These are phyloP conservation scores for Lactifluus echinatus DNA, from an alignment of 768 basidiomycete genomes.

Conservation along the genomic window DNA sequence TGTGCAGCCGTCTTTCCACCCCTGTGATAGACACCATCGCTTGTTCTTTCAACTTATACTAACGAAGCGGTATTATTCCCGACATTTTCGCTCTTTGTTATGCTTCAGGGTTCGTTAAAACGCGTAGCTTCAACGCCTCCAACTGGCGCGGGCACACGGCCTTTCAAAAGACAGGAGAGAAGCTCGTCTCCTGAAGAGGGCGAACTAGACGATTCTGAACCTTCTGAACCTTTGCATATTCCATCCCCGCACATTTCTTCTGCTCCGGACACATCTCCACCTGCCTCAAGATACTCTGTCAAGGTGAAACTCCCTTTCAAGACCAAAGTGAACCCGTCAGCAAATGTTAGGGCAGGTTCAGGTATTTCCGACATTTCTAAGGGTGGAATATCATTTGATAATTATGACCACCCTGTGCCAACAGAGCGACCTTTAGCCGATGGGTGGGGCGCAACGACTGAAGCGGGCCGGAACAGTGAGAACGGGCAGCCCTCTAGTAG, in stretches of 20 bases:
- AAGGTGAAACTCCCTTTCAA: constrained; percentile 77
- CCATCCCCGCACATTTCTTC: constrained; percentile 19
- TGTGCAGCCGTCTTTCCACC: neutral
- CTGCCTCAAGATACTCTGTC: constrained; percentile 29
- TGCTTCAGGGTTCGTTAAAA: constrained; percentile 32
- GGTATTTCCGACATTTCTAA: neutral
- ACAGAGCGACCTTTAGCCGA: neutral
- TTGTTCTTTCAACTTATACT: neutral
- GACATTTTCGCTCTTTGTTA: neutral
- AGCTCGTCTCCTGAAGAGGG: constrained; percentile 68
- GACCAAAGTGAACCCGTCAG: constrained; percentile 27
- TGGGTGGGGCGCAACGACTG: neutral
- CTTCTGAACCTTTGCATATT: constrained; percentile 21
- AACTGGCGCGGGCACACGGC: constrained; percentile 32
- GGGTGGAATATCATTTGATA: neutral
- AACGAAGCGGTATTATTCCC: neutral
- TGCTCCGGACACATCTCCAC: constrained; percentile 23
- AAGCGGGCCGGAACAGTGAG: constrained; percentile 3
- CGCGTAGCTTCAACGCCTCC: constrained; percentile 51
- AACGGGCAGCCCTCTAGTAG: neutral
- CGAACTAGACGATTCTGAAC: constrained; percentile 57
- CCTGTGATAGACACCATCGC: neutral
- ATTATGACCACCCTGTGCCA: neutral
- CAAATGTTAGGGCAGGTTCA: neutral
- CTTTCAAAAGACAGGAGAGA: constrained; percentile 46